Base-by-base conservation (phyloP, 139 green algal species). In the Coelastrella sp. region DNA sequence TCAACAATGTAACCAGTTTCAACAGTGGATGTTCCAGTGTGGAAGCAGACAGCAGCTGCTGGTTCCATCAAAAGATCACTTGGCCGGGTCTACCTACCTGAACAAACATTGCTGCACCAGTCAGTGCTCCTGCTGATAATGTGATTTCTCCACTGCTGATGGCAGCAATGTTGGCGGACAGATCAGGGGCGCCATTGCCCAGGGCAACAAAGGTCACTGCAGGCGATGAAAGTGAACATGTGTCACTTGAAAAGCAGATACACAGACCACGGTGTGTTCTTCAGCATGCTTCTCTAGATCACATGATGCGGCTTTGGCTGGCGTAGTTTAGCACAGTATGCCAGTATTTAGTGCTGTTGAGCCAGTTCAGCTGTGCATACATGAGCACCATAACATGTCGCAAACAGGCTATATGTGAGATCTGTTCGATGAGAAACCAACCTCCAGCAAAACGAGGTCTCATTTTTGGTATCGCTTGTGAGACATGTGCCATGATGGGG, bases 131-230 rank as follows among this genome's bases (percentile, higher is more conserved):
- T 11, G 78, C 83, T 0, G 87, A 91, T 37, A 95, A 92, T 40
- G 91, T 89, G 5, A 90, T 90, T 37, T 86, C 89, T 21, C 91
- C 98, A 4, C 95, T 95, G 66, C 88, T 91, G 23, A 98, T 92
- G 17, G 94, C 94, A 1, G 92, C 90, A 48, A 98, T 93, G 60
- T 93, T 96, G 23, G 95, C 86, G 0, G 91, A 96, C 21, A 98
- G 83, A 89, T 98, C 95, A 8, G 95, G 95, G 0, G 95, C 95
- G 0, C 95, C 95, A 85, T 98, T 98, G 71, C 95, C 95, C 38
- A 98, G 90, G 0, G 95, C 95, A 48, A 98, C 91, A 62, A 98
- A 94, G 0, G 95, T 98, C 1, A 98, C 95, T 94, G 87, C 62
- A 74, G 66, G n/a, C 43, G 43, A 37, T 21, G 37, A 66, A 23